Evolutionary conservation across 768 basidiomycete genomes (phyloP), one percentile per base, ranked within the genome.

Genomic region (Macrolepiota dolichaula): DNA sequence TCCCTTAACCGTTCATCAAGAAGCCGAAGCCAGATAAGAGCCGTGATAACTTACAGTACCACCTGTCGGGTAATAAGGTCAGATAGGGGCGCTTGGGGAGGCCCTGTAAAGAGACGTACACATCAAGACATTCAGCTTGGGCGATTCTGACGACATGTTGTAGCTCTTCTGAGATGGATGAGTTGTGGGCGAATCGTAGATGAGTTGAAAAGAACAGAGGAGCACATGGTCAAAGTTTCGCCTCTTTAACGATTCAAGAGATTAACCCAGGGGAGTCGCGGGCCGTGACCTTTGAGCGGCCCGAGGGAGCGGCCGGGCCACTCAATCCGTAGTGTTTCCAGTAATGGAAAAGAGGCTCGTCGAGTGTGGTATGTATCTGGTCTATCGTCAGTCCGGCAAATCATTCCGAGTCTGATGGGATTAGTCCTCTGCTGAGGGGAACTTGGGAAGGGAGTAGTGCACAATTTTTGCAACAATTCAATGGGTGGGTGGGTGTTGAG

Each of bases 91-190:
- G 32, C 49, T 12, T 4, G 44, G 35, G 27, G 36, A 32, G 29
- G 24, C 25, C 17, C 42, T n/a, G 38, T 25, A 27, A 17, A 55
- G 56, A 6, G 15, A 71, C 85, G 62, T 73, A 91, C 91, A 93
- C 92, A 92, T 92, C 59, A 92, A 74, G 22, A 88, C 81, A 68
- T 90, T 89, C 40, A 92, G 67, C 72, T 85, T 89, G 59, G 73
- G 64, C 38, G 75, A 63, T 63, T 77, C 74, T 61, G 69, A 61
- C 51, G 77, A 69, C 82, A 86, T 85, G 10, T 51, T 65, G 25
- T 46, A 58, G 55, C 17, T 36, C n/a, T 6, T 17, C 32, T 35
- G 52, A 36, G 57, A 32, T 37, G 38, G 42, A 35, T 38, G 40
- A 53, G n/a, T n/a, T 15, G 35, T n/a, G 25, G 19, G 29, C 40